Conservation (phyloP, 345 rosid species). For the Populus davidiana region DNA sequence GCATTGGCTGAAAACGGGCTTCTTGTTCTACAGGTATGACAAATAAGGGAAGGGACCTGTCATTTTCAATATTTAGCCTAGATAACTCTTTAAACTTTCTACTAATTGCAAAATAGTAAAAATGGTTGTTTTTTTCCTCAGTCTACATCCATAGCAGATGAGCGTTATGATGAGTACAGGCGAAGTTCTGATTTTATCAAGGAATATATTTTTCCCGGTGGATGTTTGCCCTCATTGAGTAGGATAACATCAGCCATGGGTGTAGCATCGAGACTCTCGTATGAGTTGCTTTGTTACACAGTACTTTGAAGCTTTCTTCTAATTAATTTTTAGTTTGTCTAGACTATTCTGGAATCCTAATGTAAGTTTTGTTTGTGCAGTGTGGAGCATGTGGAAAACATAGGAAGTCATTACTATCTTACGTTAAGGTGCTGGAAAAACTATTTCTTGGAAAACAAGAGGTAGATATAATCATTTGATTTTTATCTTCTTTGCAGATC, state of each 20-base stretch:
- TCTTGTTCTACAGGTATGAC: constrained; percentile 70
- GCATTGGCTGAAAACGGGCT: constrained; percentile 70
- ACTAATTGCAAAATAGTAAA: background rate
- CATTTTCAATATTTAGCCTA: background rate
- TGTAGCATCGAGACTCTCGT: constrained; percentile 76
- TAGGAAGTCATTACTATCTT: constrained; percentile 81
- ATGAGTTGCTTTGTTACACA: background rate
- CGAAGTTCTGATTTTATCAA: constrained; percentile 81
- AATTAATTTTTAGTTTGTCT: background rate
- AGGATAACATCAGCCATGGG: constrained; percentile 80
- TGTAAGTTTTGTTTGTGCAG: constrained; percentile 22
- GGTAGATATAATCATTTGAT: constrained; percentile 33
- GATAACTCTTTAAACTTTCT: background rate
- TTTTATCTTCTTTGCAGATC: background rate
- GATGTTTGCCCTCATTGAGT: constrained; percentile 72
- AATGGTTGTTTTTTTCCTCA: constrained; percentile 3
- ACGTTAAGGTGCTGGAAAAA: constrained; percentile 76
- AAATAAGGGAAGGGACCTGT: background rate
- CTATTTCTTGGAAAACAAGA: constrained; percentile 65
- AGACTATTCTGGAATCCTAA: background rate
- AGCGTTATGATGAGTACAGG: constrained; percentile 71
- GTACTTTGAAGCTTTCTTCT: background rate
- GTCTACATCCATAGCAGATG: constrained; percentile 89
- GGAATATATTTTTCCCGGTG: constrained; percentile 94
- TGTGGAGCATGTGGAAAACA: constrained; percentile 81